Conservation (phyloP, 768 basidiomycete species). For the Pholiota molesta region DNA sequence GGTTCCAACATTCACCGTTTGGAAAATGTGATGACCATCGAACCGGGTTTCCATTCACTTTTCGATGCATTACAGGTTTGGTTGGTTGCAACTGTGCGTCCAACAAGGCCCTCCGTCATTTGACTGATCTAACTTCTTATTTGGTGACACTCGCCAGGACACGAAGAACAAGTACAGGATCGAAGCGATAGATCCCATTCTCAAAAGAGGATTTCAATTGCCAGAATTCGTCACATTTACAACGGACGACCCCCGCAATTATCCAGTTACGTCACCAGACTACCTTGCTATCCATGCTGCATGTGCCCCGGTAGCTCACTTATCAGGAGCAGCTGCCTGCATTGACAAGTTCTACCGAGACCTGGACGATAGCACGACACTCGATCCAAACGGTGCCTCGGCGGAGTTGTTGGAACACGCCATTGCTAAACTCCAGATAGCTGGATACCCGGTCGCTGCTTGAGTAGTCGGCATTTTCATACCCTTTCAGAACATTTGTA, state of each 20-base stretch:
- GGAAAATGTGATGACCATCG: conserved; percentile 34
- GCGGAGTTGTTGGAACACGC: conserved; percentile 19
- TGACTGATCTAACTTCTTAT: too few species aligned
- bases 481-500: too few species aligned
- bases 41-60: neutral
- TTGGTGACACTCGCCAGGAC: conserved; percentile 10
- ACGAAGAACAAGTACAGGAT: conserved; percentile 25
- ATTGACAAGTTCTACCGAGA: conserved; percentile 27
- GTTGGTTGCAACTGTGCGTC: conserved; percentile 28
- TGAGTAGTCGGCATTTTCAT: too few species aligned
- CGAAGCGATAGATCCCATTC: conserved; percentile 1
- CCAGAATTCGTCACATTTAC: conserved; percentile 31
- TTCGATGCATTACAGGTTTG: conserved; percentile 25
- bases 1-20: conserved; percentile 32
- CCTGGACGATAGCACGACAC: conserved; percentile 13
- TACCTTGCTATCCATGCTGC: conserved; percentile 42
- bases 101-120: too few species aligned
- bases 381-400: conserved; percentile 18
- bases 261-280: conserved; percentile 32
- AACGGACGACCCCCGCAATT: conserved; percentile 23
- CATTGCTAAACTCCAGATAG: conserved; percentile 15
- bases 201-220: conserved; percentile 10
- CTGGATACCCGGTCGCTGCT: neutral
- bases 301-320: conserved; percentile 40
- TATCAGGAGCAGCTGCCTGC: conserved; percentile 40